Base-by-base conservation (phyloP, 2,329 filamentous ascomycete genomes). In the Neocatenulostroma microsporum region DNA sequence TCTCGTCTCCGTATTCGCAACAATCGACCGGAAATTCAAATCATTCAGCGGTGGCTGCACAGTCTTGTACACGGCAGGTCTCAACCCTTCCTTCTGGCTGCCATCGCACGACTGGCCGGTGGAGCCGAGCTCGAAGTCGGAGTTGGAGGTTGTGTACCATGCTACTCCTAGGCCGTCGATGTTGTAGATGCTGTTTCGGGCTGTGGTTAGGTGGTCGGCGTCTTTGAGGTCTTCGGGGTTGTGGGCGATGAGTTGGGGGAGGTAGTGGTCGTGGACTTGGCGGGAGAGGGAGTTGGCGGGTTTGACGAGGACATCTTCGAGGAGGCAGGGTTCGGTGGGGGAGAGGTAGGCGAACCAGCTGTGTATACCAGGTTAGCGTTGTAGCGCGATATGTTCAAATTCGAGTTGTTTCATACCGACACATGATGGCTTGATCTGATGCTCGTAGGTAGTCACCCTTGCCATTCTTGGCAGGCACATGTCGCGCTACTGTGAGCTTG, bases 291-390 rank as follows among this genome's bases (percentile, higher is more conserved):
- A 53, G 44, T 69, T 63, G 11, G 56, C 54, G 17, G 63, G 62
- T 0, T 58, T 63, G 39, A 75, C 64, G 21, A 74, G 63, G 29
- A 74, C 70, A 47, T 75, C 72, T 39, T 70, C 68, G 8, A 75
- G 61, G 29, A 75, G 65, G 53, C 69, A 73, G 10, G 68, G 66
- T 56, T 75, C 72, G 1, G 57, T 62, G 1, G 63, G 60, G 1
- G 69, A 72, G 38, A 75, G 65, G 48, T 74, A 74, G 14, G 70
- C 70, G 45, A 74, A 73, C 71, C 71, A 74, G 21, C 71, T 69
- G 56, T 15, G 26, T 24, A 24, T 24, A 6, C 17, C 7, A 19
- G 10, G 14, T 13, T 28, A n/a, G 7, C 14, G 23, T 27, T 13
- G 8, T 11, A 4, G 4, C 8, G n/a, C n/a, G n/a, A n/a, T n/a